Conservation (phyloP, 768 basidiomycete genomes). For the Xerocomellus chrysenteron region DNA sequence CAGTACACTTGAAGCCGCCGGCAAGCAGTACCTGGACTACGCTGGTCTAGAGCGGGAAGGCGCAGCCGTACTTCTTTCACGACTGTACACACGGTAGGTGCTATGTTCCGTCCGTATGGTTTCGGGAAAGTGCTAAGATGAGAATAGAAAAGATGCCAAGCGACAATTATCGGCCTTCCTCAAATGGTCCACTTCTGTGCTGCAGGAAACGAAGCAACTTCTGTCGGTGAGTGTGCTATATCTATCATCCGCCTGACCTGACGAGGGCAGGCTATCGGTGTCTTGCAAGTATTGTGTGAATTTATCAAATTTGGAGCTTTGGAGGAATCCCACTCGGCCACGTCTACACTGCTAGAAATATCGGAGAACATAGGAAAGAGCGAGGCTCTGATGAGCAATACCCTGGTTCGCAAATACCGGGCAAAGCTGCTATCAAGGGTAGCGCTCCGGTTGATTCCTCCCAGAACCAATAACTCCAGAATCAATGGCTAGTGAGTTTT, state of each 20-base stretch:
- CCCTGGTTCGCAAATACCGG: constrained; percentile 65
- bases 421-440: constrained; percentile 68
- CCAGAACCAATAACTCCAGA: constrained; percentile 35
- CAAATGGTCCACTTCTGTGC: constrained; percentile 39
- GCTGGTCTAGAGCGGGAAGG: constrained; percentile 86
- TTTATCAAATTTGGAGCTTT: constrained; percentile 62
- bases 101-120: neutral
- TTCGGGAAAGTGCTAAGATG: constrained; percentile 8
- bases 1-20: constrained; percentile 52
- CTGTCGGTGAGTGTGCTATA: constrained; percentile 46
- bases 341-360: constrained; percentile 46
- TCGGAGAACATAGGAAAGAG: constrained; percentile 42
- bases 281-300: constrained; percentile 69
- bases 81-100: constrained; percentile 74
- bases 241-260: neutral
- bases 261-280: constrained; percentile 57
- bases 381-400: constrained; percentile 49
- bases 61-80: constrained; percentile 77
- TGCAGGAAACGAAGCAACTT: constrained; percentile 42
- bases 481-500: constrained; percentile 40
- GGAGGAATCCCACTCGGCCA: constrained; percentile 47
- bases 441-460: constrained; percentile 61
- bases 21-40: constrained; percentile 54
- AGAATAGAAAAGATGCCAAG: constrained; percentile 56
- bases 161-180: constrained; percentile 53